Evolutionary conservation across 1,139 yeast species (phyloP).

Genomic region (Suhomyces bribrorum): DNA sequence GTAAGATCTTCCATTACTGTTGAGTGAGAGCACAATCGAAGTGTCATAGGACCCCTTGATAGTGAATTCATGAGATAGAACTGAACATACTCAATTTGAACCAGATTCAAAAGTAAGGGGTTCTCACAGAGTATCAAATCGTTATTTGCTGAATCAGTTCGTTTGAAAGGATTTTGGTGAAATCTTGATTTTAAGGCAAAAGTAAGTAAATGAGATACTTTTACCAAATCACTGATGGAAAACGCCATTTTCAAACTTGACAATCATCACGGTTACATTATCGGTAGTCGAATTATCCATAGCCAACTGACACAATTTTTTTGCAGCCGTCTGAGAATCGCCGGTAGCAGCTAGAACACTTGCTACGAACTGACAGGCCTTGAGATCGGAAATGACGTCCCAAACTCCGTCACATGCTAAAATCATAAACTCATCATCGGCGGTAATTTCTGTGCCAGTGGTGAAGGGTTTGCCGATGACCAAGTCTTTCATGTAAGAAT

Average conservation of each 20-base stretch:
- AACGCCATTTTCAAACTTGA: conserved; percentile 54
- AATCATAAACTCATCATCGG: conserved; percentile 71
- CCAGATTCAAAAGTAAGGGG: no score
- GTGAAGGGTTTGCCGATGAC: conserved; percentile 94
- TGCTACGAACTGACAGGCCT: conserved; percentile 72
- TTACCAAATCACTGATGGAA: conserved; percentile 30
- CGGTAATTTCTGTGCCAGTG: conserved; percentile 73
- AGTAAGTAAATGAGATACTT: no score
- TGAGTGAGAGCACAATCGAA: no score
- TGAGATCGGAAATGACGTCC: conserved; percentile 85
- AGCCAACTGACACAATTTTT: conserved; percentile 71
- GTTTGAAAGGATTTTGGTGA: no score
- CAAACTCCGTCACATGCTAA: conserved; percentile 94
- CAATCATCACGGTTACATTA: conserved; percentile 91
- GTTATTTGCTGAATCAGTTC: no score
- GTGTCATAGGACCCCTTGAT: no score
- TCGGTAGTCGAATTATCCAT: conserved; percentile 82
- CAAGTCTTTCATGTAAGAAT: conserved; percentile 83
- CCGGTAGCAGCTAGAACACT: conserved; percentile 46
- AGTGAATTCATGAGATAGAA: no score
- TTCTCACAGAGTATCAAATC: no score
- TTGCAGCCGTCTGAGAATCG: conserved; percentile 68
- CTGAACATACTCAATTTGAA: no score
- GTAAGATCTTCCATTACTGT: no score
- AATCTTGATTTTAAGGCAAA: no score